Conservation (phyloP, 169 alveolate genomes). For the Eimeria maxima region DNA sequence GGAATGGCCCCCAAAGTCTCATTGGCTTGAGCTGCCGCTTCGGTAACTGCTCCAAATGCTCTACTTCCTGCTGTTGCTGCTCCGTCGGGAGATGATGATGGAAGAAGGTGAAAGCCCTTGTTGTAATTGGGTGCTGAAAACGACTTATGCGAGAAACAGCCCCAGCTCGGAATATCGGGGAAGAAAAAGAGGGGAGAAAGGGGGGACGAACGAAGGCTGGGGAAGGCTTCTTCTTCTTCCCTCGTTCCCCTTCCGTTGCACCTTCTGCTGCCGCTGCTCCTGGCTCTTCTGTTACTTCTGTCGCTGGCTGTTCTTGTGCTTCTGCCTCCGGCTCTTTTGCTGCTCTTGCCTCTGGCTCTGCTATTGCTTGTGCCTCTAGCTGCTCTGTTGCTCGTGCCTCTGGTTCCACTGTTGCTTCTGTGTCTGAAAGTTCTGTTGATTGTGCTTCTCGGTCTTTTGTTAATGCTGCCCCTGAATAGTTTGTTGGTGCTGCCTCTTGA, state of each 20-base stretch:
- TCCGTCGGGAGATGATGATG: too few species aligned
- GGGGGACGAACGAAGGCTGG: background rate
- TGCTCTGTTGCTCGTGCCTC: background rate
- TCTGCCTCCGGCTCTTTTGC: too few species aligned
- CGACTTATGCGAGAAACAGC: background rate
- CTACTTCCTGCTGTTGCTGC: background rate
- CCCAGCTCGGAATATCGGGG: background rate
- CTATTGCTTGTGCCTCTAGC: too few species aligned
- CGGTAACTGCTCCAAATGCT: background rate
- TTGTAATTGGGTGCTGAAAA: too few species aligned
- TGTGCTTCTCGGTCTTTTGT: too few species aligned
- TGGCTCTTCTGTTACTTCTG: too few species aligned
- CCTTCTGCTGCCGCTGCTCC: too few species aligned
- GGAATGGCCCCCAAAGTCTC: background rate
- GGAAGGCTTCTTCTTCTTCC: background rate
- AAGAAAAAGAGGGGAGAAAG: background rate
- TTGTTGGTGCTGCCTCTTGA: constrained; percentile 8
- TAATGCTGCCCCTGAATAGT: too few species aligned
- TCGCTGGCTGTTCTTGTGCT: too few species aligned
- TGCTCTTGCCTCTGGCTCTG: too few species aligned
- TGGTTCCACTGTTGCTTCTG: background rate
- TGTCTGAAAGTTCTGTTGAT: too few species aligned
- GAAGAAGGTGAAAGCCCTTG: background rate
- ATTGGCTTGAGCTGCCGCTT: background rate
- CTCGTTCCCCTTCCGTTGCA: too few species aligned